Evolutionary conservation across 805 yeast species (phyloP), one percentile per base, ranked within the genome.

Genomic region (Ogataea pignaliae): DNA sequence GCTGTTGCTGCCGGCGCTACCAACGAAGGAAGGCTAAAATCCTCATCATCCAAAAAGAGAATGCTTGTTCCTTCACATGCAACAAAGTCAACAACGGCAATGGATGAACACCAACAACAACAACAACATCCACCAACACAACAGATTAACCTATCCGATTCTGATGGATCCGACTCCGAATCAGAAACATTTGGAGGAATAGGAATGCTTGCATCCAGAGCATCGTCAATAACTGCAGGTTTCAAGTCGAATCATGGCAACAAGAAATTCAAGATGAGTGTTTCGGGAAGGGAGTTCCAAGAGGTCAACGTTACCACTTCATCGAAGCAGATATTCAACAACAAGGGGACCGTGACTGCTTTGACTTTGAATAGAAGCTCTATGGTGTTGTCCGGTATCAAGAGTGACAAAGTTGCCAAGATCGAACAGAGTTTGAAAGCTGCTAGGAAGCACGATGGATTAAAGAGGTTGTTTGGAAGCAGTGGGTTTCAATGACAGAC

Each of bases 301-400:
- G 59, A 59, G 15, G 66, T 63, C 28, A 57, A 52, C 36, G 67
- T 63, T 17, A 57, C 59, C 21, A 61, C 65, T 2, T 44, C 51
- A 9, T 41, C 65, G 3, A 60, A 52, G 37, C 48, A 59, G 3
- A 46, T 50, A 13, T 38, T 50, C 29, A 51, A 50, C 45, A 52
- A 47, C 3, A 61, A 50, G 21, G 61, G 64, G 16, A 52, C 65
- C 9, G 64, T 63, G 12, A 57, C 66, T 3, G 53, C 49, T 32
- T 39, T 63, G 34, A 50, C 60, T 3, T 47, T 44, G 30, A 44
- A 44, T 29, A 47, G 50, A 37, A 44, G 34, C 15, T 21, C 37
- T 16, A 7, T 37, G 11, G 34, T 18, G 10, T 17, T 40, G 18
- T 13, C 10, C 14, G 17, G 40, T 29, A 13, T 42, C 15, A 39